Percentiles rank a stretch among this genome's conserved stretches.
Conservation (phyloP, 75 land plant genomes). For the Pinus taeda region DNA sequence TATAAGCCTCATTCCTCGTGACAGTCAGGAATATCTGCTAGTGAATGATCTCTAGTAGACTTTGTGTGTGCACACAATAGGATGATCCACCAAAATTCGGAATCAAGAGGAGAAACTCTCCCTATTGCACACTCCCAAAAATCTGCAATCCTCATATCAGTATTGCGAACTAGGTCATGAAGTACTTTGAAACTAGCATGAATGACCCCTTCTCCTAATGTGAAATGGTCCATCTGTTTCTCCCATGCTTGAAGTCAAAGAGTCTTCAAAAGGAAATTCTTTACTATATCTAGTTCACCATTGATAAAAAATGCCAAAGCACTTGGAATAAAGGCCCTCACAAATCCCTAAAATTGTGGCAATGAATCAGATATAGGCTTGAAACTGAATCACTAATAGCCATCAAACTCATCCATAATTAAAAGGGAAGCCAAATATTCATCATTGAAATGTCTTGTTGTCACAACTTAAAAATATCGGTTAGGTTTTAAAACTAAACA, state of each 20-base stretch:
- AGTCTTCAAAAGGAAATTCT: conserved; percentile 70
- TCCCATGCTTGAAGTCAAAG: conserved; percentile 77
- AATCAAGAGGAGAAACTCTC: conserved; percentile 67
- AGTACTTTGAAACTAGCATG: conserved; percentile 77
- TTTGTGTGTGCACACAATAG: too few species aligned
- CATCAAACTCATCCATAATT: too few species aligned
- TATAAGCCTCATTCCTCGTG: conserved; percentile 57
- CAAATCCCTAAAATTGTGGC: conserved; percentile 56
- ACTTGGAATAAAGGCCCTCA: conserved; percentile 72
- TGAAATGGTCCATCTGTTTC: conserved; percentile 61
- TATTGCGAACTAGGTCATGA: conserved; percentile 52
- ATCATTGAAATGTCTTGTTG: too few species aligned
- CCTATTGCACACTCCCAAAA: conserved; percentile 66
- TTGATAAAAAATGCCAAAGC: conserved; percentile 73
- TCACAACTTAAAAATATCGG: too few species aligned
- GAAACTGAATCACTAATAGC: conserved; percentile 54
- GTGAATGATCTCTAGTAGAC: conserved; percentile 45
- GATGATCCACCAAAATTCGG: conserved; percentile 75
- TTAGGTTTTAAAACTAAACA: neutral
- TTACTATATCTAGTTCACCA: conserved; percentile 66
- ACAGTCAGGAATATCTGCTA: conserved; percentile 63
- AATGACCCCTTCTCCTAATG: conserved; percentile 76
- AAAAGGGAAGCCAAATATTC: neutral
- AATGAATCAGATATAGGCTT: neutral
- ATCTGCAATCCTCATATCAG: conserved; percentile 61